Base-by-base conservation (phyloP, 768 basidiomycete genomes). In the Saitozyma podzolica region DNA sequence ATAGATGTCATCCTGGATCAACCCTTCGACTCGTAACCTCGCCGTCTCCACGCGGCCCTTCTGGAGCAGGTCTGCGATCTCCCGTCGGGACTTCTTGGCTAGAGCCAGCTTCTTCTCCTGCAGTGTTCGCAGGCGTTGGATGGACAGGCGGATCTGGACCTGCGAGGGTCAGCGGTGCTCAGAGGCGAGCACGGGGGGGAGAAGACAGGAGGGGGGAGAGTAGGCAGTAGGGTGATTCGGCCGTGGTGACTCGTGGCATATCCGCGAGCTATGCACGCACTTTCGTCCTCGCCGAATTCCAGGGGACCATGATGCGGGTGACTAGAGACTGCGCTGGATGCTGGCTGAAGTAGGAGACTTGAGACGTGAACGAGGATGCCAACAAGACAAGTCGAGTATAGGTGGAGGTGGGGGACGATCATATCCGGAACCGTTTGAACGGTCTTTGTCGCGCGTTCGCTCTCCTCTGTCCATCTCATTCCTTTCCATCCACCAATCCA, bases 21-120 rank as follows among this genome's bases (percentile, higher is more conserved):
- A 61, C 0, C 73, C 74, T 61, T 79, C 78, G 13, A 77, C 76
- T 43, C 76, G 59, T 16, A 79, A 60, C 39, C 67, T 57, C 0
- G 78, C 76, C 37, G 76, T 88, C 82, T 97, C 93, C 14, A 78
- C 65, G 39, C 78, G 50, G 8, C 66, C 67, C 55, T 78, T 77
- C 50, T 74, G 61, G 19, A 80, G 63, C n/a, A 79, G 52, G 64
- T 79, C 78, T 37, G 78, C 78, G 16, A 79, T 79, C 50, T 79
- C 78, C 50, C 78, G 56, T 20, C 78, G 52, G 14, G 72, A 67
- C 90, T 83, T 74, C 79, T 89, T 89, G 2, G 88, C 87, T 17
- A 96, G 86, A 0, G 93, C 92, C 68, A 88, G 86, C 80, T 89
- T 93, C 85, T 98, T 98, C 81, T 93, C 90, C 49, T 77, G 75